Evolutionary conservation across 2,329 filamentous ascomycete species (phyloP).

Genomic region (Aspergillus melleus): DNA sequence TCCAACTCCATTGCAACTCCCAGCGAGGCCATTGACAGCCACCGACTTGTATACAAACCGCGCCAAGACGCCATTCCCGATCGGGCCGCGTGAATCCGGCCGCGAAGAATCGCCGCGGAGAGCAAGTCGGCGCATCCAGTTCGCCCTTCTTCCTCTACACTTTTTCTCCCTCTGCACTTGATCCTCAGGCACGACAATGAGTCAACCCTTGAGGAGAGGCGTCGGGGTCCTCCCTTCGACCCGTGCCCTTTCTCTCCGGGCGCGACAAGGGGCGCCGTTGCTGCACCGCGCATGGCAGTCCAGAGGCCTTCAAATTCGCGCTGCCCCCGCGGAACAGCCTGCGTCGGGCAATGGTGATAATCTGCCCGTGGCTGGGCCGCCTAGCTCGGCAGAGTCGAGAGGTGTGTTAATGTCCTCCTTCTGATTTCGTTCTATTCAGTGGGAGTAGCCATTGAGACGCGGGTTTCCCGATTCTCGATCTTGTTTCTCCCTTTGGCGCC

Average conservation of each 20-base stretch:
- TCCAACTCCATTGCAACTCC: too few species aligned
- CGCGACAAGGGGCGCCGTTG: constrained; percentile 18
- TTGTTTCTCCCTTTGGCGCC: neutral
- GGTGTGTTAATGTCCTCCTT: constrained; percentile 30
- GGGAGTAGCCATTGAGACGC: neutral
- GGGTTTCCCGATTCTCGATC: neutral
- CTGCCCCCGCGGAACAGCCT: constrained; percentile 41
- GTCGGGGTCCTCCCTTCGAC: constrained; percentile 35
- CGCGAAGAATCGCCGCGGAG: constrained; percentile 18
- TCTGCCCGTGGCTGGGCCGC: constrained; percentile 38
- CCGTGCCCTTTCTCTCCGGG: constrained; percentile 28
- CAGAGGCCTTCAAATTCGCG: constrained; percentile 46
- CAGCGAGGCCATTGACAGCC: too few species aligned
- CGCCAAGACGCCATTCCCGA: constrained; percentile 22
- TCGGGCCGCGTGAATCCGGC: constrained; percentile 13
- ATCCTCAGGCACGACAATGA: constrained; percentile 32
- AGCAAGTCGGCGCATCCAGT: constrained; percentile 7
- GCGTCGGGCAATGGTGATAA: constrained; percentile 37
- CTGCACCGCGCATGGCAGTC: constrained; percentile 27
- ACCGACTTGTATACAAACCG: neutral
- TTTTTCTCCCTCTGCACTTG: constrained; percentile 6
- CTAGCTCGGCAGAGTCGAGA: constrained; percentile 42
- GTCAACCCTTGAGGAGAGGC: constrained; percentile 37
- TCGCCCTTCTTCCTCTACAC: constrained; percentile 5
- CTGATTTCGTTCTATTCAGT: neutral